These are phyloP conservation scores for Saccharomyces pastorianus DNA, from an alignment of 1,139 yeast genomes.

Conservation along the genomic window DNA sequence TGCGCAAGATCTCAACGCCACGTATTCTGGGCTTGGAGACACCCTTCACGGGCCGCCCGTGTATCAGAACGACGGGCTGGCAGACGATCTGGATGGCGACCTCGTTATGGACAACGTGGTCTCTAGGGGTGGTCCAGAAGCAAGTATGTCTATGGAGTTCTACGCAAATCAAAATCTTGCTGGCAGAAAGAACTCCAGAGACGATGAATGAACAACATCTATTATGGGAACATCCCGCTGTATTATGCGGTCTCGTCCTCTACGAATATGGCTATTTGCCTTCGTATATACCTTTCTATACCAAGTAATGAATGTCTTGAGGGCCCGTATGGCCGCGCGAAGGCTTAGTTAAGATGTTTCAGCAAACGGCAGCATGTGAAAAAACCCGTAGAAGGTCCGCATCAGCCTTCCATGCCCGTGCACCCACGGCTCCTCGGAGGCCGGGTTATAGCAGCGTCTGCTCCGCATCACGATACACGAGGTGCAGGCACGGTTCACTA, in stretches of 20 bases:
- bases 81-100: constrained; percentile 22
- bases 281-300: background rate
- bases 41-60: constrained; percentile 8
- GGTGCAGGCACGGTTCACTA: background rate
- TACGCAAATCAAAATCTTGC: constrained; percentile 3
- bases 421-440: background rate
- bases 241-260: background rate
- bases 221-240: background rate
- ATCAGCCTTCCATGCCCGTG: background rate
- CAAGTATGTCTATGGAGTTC: constrained; percentile 25
- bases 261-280: background rate
- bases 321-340: background rate
- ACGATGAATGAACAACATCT: background rate
- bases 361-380: background rate
- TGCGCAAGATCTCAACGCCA: constrained; percentile 7
- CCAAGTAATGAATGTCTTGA: background rate
- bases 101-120: constrained; percentile 7
- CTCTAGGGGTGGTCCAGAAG: constrained; percentile 13
- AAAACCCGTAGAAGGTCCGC: background rate
- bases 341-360: background rate
- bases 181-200: constrained; percentile 3
- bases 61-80: constrained; percentile 16
- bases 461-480: background rate
- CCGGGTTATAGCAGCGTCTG: background rate
- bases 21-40: constrained; percentile 15